Percentiles rank a stretch among this genome's conserved stretches.
These are phyloP conservation scores for Fusarium sp. DNA, from an alignment of 2,329 filamentous ascomycete species.

Conservation along the genomic window DNA sequence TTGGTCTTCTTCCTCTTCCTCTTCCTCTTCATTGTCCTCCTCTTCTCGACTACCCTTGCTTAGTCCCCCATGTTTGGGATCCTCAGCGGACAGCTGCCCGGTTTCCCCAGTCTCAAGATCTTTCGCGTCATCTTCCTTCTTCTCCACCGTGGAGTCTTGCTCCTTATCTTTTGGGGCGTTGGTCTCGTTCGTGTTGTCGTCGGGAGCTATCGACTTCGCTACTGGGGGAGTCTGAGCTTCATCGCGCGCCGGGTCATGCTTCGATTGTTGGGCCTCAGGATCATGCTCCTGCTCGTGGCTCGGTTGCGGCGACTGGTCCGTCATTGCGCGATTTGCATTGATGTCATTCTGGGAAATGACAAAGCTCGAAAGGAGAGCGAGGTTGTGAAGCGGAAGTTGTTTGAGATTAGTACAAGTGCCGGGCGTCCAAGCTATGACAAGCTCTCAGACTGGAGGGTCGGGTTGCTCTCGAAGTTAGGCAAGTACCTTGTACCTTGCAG, in stretches of 20 bases:
- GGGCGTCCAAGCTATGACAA: constrained; percentile 38
- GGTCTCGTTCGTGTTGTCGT: constrained; percentile 46
- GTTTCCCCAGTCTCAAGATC: constrained; percentile 16
- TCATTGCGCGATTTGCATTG: constrained; percentile 52
- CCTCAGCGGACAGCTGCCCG: constrained; percentile 7
- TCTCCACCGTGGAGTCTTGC: constrained; percentile 35
- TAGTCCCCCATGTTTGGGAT: constrained; percentile 39
- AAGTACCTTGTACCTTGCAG: constrained; percentile 41
- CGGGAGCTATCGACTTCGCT: constrained; percentile 5
- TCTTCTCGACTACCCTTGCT: constrained; percentile 27
- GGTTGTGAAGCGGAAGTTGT: constrained; percentile 19
- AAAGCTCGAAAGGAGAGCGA: constrained; percentile 22
- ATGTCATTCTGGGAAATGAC: constrained; percentile 46
- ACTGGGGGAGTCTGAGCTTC: constrained; percentile 12
- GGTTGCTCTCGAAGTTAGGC: constrained; percentile 18
- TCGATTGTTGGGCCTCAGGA: constrained; percentile 28
- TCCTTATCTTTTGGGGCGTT: constrained; percentile 57
- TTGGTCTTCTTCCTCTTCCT: constrained; percentile 35
- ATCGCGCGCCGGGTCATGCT: constrained; percentile 33
- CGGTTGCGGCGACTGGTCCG: constrained; percentile 53
- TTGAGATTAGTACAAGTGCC: constrained; percentile 17
- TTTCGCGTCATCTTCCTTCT: constrained; percentile 1
- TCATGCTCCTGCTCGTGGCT: constrained; percentile 43
- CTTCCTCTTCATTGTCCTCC: constrained; percentile 21
- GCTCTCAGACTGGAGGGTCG: constrained; percentile 31